Base-by-base conservation (phyloP, 306 rosid species). In the Morella rubra region DNA sequence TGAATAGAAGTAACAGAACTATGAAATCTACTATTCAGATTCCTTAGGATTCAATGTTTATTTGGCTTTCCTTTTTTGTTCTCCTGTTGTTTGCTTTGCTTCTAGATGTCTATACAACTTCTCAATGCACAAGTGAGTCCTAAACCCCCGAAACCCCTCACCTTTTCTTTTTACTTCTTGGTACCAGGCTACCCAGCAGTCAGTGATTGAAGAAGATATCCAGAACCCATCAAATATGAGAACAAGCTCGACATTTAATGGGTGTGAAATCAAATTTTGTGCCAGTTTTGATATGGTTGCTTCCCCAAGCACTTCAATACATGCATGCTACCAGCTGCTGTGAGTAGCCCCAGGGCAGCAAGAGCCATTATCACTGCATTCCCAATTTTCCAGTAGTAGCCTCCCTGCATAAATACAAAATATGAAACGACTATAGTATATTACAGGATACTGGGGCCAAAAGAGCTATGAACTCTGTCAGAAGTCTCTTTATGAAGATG, bases 271-370 rank as follows among this genome's bases (percentile, higher is more conserved):
- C 84, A 91, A 67, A 84, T 81, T 71, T 91, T 89, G 78, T 80
- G 89, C 93, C 95, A 86, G 73, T 83, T 90, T 69, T 90, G 91
- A 85, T 92, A 92, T 0, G 96, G 97, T 76, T 94, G 97, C 87
- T 94, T 94, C 69, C 97, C 98, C 72, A 82, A 85, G 47, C 91
- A 87, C 84, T 90, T 94, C 89, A 91, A 85, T 73, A 86, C 80
- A 80, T 89, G 89, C 93, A 94, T 86, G 82, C 93, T 80, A 73
- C 87, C 90, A 61, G 97, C 96, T 46, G 95, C 89, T 65, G 90
- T 73, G 80, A 91, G 81, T 74, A 94, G 76, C 72, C 97, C 89
- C 75, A 90, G 41, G 49, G 87, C 95, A 44, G 90, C 86, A 81
- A 92, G 76, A 42, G 86, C 87, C 78, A 94, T 78, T 75, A 92